phyloP scores from a whole-genome alignment of 1,284 basidiomycete genomes.

The Veloporphyrellus conicus region DNA sequence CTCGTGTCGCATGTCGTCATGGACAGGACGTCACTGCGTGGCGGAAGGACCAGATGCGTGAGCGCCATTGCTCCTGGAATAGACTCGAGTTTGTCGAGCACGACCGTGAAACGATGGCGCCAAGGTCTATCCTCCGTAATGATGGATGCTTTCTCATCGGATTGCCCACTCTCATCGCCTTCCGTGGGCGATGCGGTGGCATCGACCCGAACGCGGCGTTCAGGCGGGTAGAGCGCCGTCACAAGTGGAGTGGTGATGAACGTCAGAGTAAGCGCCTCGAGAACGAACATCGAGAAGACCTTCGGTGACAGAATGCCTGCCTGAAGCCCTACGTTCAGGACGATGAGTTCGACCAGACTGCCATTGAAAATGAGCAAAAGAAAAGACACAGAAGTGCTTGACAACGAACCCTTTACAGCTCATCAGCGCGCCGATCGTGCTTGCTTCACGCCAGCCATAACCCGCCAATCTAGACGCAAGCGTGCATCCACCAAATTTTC shows the following conservation, averaged over 20 bases:
- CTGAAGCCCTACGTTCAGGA: conserved; percentile 87
- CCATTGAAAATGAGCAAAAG: neutral
- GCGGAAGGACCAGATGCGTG: conserved; percentile 51
- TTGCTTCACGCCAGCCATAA: conserved; percentile 76
- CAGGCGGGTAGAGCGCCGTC: conserved; percentile 68
- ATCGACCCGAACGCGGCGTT: conserved; percentile 39
- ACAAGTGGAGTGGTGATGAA: conserved; percentile 88
- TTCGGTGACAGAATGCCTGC: conserved; percentile 76
- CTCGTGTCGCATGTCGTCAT: conserved; percentile 6
- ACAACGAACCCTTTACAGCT: conserved; percentile 81
- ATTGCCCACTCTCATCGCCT: conserved; percentile 9
- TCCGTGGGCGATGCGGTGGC: neutral
- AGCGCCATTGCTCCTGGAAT: conserved; percentile 71
- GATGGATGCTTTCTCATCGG: conserved; percentile 15
- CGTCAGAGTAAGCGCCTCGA: conserved; percentile 85
- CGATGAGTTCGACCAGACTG: conserved; percentile 85
- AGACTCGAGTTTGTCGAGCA: conserved; percentile 88
- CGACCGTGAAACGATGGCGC: conserved; percentile 61
- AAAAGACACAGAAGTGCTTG: neutral
- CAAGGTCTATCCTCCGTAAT: conserved; percentile 20
- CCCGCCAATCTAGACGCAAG: conserved; percentile 64
- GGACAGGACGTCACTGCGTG: conserved; percentile 3
- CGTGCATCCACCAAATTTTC: conserved; percentile 79
- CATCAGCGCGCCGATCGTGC: conserved; percentile 90
- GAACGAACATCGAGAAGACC: conserved; percentile 86